Evolutionary conservation across 1,284 basidiomycete species (phyloP).

Genomic region (Ganoderma lucidum): DNA sequence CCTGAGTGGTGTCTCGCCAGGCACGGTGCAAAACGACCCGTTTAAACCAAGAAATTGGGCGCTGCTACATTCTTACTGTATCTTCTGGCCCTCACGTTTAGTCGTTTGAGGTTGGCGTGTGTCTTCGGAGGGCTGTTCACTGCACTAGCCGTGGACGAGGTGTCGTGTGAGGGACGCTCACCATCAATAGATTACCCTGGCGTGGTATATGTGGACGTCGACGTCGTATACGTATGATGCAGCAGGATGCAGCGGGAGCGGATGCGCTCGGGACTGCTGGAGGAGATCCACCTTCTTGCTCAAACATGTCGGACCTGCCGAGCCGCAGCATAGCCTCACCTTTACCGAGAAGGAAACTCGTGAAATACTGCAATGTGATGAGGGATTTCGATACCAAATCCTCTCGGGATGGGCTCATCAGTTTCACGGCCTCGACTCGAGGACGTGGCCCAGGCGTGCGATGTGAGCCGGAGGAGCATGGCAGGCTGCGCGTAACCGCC

Average conservation of each 20-base stretch:
- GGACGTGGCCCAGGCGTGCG: conserved; percentile 5
- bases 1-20: too few species aligned
- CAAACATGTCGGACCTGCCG: neutral
- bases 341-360: conserved; percentile 1
- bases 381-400: neutral
- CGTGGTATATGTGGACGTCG: neutral
- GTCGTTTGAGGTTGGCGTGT: too few species aligned
- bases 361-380: neutral
- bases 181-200: neutral
- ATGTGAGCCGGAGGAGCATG: conserved; percentile 15
- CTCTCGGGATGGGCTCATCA: neutral
- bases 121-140: too few species aligned
- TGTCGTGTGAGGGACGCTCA: neutral
- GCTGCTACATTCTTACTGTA: too few species aligned
- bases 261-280: neutral
- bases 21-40: too few species aligned
- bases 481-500: conserved; percentile 9
- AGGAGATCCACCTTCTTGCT: neutral
- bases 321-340: neutral
- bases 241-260: neutral
- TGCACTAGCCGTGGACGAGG: too few species aligned
- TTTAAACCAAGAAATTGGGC: too few species aligned
- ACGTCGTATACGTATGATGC: neutral
- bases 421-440: conserved; percentile 6
- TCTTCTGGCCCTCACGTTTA: too few species aligned